Conservation (phyloP, 495 filamentous ascomycete genomes). For the Neurospora pannonica region DNA sequence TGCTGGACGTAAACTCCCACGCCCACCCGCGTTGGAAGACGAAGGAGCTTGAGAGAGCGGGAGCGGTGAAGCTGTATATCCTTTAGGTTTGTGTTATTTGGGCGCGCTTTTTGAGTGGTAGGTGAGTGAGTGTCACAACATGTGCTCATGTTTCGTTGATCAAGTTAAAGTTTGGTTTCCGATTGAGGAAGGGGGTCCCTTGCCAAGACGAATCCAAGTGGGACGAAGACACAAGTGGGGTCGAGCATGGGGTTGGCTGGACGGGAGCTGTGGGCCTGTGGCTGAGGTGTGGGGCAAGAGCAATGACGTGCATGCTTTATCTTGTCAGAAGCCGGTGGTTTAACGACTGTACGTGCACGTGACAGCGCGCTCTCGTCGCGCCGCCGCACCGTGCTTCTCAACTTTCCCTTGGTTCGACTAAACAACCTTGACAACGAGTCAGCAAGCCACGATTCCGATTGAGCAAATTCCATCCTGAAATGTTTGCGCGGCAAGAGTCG, state of each 20-base stretch:
- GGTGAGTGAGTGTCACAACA: background rate
- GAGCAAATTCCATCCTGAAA: background rate
- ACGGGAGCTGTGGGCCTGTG: no score
- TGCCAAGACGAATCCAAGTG: background rate
- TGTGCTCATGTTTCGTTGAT: background rate
- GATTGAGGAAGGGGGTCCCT: background rate
- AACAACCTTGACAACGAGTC: background rate
- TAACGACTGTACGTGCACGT: conserved; percentile 6
- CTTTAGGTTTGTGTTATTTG: background rate
- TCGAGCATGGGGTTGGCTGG: background rate
- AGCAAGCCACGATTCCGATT: background rate
- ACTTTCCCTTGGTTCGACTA: background rate
- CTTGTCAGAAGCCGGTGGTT: background rate
- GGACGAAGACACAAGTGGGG: background rate
- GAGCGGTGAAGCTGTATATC: background rate
- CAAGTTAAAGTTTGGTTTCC: background rate
- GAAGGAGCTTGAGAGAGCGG: background rate
- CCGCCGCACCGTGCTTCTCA: background rate
- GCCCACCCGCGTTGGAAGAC: no score
- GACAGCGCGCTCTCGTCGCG: conserved; percentile 14
- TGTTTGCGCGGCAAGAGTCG: background rate
- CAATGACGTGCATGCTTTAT: background rate
- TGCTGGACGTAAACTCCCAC: no score
- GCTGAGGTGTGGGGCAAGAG: background rate
- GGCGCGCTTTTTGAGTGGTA: background rate